Conservation (phyloP, 2,329 filamentous ascomycete genomes). For the Neodidymelliopsis sp. region DNA sequence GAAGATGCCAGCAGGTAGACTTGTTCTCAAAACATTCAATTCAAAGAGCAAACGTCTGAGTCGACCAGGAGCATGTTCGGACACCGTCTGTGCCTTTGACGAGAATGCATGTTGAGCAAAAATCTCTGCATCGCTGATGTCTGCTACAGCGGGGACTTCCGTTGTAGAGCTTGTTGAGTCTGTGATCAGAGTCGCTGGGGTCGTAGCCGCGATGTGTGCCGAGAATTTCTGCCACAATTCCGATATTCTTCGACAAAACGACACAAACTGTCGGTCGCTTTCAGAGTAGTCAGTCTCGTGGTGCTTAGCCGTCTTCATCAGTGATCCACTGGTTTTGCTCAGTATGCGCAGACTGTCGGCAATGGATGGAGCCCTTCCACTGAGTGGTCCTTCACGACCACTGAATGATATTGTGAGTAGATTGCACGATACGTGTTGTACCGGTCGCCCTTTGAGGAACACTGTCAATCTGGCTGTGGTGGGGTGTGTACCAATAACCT, state of each 20-base stretch:
- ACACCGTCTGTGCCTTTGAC: slow-evolving; percentile 12
- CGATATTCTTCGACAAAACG: slow-evolving; percentile 44
- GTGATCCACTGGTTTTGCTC: slow-evolving; percentile 28
- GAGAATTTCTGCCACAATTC: slow-evolving; percentile 30
- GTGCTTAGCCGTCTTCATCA: slow-evolving; percentile 27
- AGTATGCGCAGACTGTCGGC: slow-evolving; percentile 37
- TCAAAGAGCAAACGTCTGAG: slow-evolving; percentile 57
- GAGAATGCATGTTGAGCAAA: slow-evolving; percentile 35
- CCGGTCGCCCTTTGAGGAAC: slow-evolving; percentile 43
- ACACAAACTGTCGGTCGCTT: slow-evolving; percentile 41
- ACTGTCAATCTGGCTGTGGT: slow-evolving; percentile 41
- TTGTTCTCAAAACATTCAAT: slow-evolving; percentile 54
- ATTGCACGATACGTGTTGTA: slow-evolving; percentile 46
- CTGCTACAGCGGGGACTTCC: slow-evolving; percentile 9
- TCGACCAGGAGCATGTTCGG: slow-evolving; percentile 44
- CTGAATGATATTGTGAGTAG: slow-evolving; percentile 48
- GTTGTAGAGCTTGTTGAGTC: background rate
- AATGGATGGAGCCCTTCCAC: slow-evolving; percentile 33
- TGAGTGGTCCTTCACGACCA: background rate
- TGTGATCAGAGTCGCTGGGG: background rate
- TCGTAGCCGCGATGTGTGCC: background rate
- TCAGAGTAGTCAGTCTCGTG: slow-evolving; percentile 31
- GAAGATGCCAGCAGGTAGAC: slow-evolving; percentile 61
- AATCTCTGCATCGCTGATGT: slow-evolving; percentile 48
- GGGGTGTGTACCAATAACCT: slow-evolving; percentile 43